Evolutionary conservation across 2,329 filamentous ascomycete species (phyloP), one percentile per base, ranked within the genome.

Genomic region (Pseudopithomyces maydicus): DNA sequence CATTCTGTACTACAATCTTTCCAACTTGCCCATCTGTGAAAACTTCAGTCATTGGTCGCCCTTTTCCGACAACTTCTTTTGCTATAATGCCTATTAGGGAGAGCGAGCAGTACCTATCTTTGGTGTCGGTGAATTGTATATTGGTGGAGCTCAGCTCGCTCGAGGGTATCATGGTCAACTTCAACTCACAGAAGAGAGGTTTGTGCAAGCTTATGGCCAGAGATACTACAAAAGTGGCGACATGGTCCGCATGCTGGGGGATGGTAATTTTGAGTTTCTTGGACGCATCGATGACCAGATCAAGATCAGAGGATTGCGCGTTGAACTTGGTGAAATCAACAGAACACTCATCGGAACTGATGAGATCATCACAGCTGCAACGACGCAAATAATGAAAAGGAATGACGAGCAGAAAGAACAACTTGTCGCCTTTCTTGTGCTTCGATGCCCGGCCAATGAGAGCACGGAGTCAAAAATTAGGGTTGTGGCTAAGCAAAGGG

Each of bases 111-210:
- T 79, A 22, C 77, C 78, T n/a, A 47, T 74, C 1, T 69, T 79
- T 51, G 74, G 75, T 11, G 61, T 73, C 6, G 79, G 79, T 8
- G 80, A 82, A 62, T 66, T 82, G 14, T 79, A 76, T 44, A 78
- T 82, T 45, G 77, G 78, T 39, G 80, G 80, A 11, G 68, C 74
- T 10, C 80, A 81, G 59, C 66, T 82, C 4, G 80, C 79, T 17
- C 67, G 77, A 38, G 79, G 76, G 12, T 82, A 82, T 52, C 67
- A 79, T 52, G 69, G 75, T 38, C 76, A 74, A 19, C 6, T 62
- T 8, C 57, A 67, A 41, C 66, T 77, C 8, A 75, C 72, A 2
- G 55, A 62, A 3, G 63, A 74, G 6, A 65, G 59, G 29, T 77
- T 77, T 39, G 62, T 76, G 7, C 52, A 55, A 8, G 61, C 59